Evolutionary conservation across 768 basidiomycete genomes (phyloP), one percentile per base, ranked within the genome.

Genomic region (Auricularia sp.): DNA sequence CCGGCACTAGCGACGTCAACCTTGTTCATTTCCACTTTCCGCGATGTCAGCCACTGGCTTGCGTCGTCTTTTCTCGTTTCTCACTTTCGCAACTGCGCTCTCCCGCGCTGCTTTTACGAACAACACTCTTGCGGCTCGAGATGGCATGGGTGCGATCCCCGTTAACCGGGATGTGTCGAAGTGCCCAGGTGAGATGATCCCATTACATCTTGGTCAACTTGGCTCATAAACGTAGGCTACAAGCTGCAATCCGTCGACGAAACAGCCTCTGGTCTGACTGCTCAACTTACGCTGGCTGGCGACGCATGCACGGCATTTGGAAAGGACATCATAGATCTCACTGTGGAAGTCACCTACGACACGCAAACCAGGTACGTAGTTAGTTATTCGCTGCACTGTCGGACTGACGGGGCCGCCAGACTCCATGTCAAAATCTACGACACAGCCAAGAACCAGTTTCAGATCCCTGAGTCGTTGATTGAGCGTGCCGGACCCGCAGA

Each of bases 401-500:
- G 11, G 18, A 6, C 14, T 51, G 47, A 18, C 47, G 18, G 18
- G 11, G 11, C 6, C 6, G 14, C 35, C 63, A 89, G 88, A 58
- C 76, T 90, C 3, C 89, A 83, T 62, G 85, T 90, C 51, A 83
- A 87, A 67, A 85, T 90, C 13, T 83, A 77, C 67, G 88, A 90
- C 71, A 81, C 81, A 0, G 79, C 75, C 7, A 76, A 83, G 47
- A 67, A 78, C 59, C 89, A 91, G 70, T 92, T 85, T 74, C 84
- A 82, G 4, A 79, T 92, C 44, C 89, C 89, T 0, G 72, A 81
- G 36, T 80, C 77, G 72, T 74, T 81, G 69, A 71, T 67, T 67
- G 84, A 85, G 14, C 81, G 85, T 0, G 86, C 86, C 0, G 69
- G 74, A 8, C 65, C 73, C 35, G 67, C 75, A 34, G 18, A 16